Percentiles rank a stretch among this genome's conserved stretches.
phyloP scores from a whole-genome alignment of 1,284 basidiomycete species.

The Wallemia hederae region DNA sequence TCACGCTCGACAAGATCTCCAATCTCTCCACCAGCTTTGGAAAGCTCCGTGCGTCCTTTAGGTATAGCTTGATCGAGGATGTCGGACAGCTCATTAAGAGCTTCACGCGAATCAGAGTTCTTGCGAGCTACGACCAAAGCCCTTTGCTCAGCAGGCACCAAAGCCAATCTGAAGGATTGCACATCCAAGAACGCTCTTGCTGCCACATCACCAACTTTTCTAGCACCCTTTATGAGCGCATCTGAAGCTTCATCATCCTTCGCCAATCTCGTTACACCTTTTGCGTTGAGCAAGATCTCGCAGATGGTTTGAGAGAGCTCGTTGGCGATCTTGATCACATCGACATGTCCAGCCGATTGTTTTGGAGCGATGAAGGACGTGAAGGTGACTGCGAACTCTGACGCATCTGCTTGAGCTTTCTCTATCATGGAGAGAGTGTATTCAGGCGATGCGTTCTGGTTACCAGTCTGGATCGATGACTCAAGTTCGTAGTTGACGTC shows the following conservation, averaged over 20 bases:
- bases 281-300: constrained; percentile 73
- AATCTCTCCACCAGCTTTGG: constrained; percentile 66
- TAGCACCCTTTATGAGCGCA: constrained; percentile 61
- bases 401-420: constrained; percentile 74
- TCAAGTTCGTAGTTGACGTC: constrained; percentile 93
- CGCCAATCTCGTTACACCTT: constrained; percentile 78
- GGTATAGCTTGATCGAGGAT: constrained; percentile 61
- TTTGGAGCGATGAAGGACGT: constrained; percentile 71
- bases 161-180: constrained; percentile 63
- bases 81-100: constrained; percentile 59
- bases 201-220: constrained; percentile 54
- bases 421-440: constrained; percentile 97
- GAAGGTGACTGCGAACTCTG: constrained; percentile 83
- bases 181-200: constrained; percentile 81
- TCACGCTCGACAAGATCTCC: constrained; percentile 90
- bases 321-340: constrained; percentile 92
- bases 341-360: constrained; percentile 72
- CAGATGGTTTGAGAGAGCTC: constrained; percentile 76
- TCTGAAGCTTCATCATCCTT: constrained; percentile 74
- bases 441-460: constrained; percentile 84
- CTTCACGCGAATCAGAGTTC: constrained; percentile 52
- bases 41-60: constrained; percentile 44
- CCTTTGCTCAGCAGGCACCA: constrained; percentile 28
- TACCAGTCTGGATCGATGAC: constrained; percentile 72
- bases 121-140: constrained; percentile 70